Conservation (phyloP, 352 stramenopile genomes). For the Lagenidium sp. region DNA sequence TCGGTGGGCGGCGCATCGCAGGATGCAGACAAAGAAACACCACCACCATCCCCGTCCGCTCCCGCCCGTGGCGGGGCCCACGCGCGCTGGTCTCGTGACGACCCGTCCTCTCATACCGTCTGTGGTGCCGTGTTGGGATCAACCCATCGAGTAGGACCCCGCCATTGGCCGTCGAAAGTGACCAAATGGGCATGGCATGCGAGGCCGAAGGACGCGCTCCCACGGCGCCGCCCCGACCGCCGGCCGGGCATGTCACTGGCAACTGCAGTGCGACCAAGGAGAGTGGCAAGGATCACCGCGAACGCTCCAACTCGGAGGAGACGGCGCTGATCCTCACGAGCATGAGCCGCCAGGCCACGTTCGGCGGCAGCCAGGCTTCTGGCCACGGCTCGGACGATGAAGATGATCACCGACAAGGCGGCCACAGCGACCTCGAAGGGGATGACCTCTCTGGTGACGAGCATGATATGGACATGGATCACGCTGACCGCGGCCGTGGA, state of each 20-base stretch:
- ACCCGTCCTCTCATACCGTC: too few species aligned
- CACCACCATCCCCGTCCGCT: too few species aligned
- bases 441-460: conserved; percentile 25
- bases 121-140: not conserved
- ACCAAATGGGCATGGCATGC: conserved; percentile 73
- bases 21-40: too few species aligned
- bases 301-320: conserved; percentile 66
- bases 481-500: conserved; percentile 6
- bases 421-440: conserved; percentile 26
- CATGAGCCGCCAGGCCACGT: conserved; percentile 66
- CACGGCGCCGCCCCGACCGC: not conserved
- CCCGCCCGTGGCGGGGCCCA: too few species aligned
- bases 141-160: not conserved
- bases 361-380: conserved; percentile 1
- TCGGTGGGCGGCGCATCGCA: too few species aligned
- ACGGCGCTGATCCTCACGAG: conserved; percentile 83
- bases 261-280: conserved; percentile 3
- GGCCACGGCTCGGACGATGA: conserved; percentile 30
- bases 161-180: too few species aligned
- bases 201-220: conserved; percentile 34
- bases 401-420: conserved; percentile 1
- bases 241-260: not conserved
- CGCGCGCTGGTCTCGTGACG: too few species aligned
- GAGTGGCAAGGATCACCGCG: conserved; percentile 9
- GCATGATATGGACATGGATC: conserved; percentile 18